Evolutionary conservation across 345 rosid genomes (phyloP).

Genomic region (Fremontodendron californicum): DNA sequence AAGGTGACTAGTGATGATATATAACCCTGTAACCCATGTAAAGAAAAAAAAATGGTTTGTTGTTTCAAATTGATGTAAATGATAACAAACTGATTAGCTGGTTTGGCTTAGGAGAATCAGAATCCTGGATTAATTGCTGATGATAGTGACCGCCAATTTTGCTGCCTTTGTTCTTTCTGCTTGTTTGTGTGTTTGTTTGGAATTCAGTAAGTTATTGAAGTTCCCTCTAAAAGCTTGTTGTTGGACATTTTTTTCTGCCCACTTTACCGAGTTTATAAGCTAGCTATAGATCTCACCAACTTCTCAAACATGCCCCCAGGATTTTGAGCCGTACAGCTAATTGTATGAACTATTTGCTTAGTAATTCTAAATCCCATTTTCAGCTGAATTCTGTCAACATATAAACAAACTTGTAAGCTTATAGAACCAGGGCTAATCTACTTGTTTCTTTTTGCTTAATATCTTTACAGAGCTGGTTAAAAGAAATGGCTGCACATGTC

Average conservation of each 20-base stretch:
- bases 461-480: slow-evolving; percentile 47
- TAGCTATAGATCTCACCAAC: neutral
- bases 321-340: too few species aligned
- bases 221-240: neutral
- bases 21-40: too few species aligned
- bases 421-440: too few species aligned
- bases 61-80: neutral
- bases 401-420: neutral
- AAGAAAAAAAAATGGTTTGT: neutral
- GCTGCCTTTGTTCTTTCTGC: neutral
- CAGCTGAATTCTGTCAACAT: neutral
- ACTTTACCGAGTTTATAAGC: neutral
- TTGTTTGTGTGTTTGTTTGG: neutral
- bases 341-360: too few species aligned
- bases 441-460: neutral
- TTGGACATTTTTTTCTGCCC: neutral
- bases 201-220: neutral
- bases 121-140: neutral
- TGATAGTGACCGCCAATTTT: neutral
- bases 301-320: neutral
- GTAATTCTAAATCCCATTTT: neutral
- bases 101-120: neutral
- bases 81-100: neutral
- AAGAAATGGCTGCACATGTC: too few species aligned
- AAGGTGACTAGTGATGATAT: neutral